A percentile compares a stretch with the other conserved stretches of the same genome.
These are phyloP conservation scores for Phytophthora idaei DNA, from an alignment of 352 stramenopile species.

Conservation along the genomic window DNA sequence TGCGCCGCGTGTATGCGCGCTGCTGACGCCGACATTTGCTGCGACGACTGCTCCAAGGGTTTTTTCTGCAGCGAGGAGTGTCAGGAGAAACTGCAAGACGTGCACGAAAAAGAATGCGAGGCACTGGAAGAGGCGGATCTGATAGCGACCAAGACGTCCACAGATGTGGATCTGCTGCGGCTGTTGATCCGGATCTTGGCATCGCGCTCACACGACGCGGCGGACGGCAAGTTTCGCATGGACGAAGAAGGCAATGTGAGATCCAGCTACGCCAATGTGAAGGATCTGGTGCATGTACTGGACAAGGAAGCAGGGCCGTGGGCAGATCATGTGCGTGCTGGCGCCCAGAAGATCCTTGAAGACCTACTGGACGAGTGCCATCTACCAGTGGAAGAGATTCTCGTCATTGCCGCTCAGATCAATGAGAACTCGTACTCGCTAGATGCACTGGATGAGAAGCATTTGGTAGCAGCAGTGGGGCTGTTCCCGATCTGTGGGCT, in stretches of 20 bases:
- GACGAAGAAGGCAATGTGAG: slow-evolving; percentile 28
- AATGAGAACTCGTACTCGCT: slow-evolving; percentile 64
- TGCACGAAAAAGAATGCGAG: slow-evolving; percentile 54
- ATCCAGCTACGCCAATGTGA: slow-evolving; percentile 42
- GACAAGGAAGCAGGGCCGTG: slow-evolving; percentile 36
- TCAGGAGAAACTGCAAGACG: slow-evolving; percentile 32
- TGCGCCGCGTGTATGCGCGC: slow-evolving; percentile 47
- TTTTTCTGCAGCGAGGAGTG: slow-evolving; percentile 59
- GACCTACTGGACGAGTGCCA: slow-evolving; percentile 42
- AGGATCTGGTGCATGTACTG: slow-evolving; percentile 45
- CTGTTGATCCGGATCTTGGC: slow-evolving; percentile 52
- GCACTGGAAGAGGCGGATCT: slow-evolving; percentile 54
- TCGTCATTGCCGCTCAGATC: slow-evolving; percentile 52
- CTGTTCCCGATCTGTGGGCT: slow-evolving; percentile 52
- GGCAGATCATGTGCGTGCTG: slow-evolving; percentile 38
- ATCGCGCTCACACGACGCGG: slow-evolving; percentile 26
- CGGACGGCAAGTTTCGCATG: slow-evolving; percentile 22
- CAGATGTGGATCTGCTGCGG: slow-evolving; percentile 47
- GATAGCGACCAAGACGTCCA: slow-evolving; percentile 42
- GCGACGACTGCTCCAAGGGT: slow-evolving; percentile 54
- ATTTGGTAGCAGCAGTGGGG: slow-evolving; percentile 46
- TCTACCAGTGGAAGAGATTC: slow-evolving; percentile 46
- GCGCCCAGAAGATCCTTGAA: slow-evolving; percentile 39
- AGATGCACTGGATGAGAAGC: slow-evolving; percentile 42
- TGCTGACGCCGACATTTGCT: slow-evolving; percentile 55